A percentile compares a stretch with the other conserved stretches of the same genome.
phyloP scores from a whole-genome alignment of 73 alveolate genomes.

The Symbiodinium pilosum region DNA sequence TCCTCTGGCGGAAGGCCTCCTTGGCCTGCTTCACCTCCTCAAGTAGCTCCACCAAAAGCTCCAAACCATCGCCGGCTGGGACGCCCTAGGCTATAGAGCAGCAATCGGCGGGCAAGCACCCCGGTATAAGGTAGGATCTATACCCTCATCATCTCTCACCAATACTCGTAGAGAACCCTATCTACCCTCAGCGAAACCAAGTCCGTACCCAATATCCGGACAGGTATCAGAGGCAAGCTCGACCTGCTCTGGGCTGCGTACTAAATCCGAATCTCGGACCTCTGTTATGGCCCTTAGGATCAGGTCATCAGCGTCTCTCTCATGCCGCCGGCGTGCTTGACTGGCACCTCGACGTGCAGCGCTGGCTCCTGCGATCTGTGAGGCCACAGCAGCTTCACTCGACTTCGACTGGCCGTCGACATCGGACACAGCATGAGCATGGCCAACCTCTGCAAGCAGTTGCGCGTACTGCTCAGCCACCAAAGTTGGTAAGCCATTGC shows the following conservation, averaged over 20 bases:
- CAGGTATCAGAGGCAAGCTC: background rate
- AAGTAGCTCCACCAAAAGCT: slow-evolving; percentile 80
- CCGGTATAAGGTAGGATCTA: no score
- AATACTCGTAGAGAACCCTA: no score
- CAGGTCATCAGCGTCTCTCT: slow-evolving; percentile 43
- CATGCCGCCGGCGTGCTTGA: slow-evolving; percentile 33
- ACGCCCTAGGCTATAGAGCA: no score
- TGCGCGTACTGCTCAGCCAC: slow-evolving; percentile 92
- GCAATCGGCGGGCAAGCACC: no score
- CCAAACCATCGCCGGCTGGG: slow-evolving; percentile 56
- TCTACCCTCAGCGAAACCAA: no score
- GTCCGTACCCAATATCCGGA: no score
- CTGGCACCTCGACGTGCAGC: slow-evolving; percentile 70
- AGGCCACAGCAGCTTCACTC: slow-evolving; percentile 27
- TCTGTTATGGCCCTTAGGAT: slow-evolving; percentile 73
- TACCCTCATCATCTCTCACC: no score
- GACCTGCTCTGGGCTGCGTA: background rate
- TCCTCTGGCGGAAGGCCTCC: slow-evolving; percentile 91
- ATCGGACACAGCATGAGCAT: background rate
- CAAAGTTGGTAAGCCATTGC: background rate
- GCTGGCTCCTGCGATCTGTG: slow-evolving; percentile 83
- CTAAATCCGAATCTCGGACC: slow-evolving; percentile 14
- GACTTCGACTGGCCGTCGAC: no score
- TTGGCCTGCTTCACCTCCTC: slow-evolving; percentile 90
- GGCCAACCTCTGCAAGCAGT: slow-evolving; percentile 78